Percentiles rank a stretch among this genome's conserved stretches.
Evolutionary conservation across 495 filamentous ascomycete genomes (phyloP).

Genomic region (Lepraria neglecta): DNA sequence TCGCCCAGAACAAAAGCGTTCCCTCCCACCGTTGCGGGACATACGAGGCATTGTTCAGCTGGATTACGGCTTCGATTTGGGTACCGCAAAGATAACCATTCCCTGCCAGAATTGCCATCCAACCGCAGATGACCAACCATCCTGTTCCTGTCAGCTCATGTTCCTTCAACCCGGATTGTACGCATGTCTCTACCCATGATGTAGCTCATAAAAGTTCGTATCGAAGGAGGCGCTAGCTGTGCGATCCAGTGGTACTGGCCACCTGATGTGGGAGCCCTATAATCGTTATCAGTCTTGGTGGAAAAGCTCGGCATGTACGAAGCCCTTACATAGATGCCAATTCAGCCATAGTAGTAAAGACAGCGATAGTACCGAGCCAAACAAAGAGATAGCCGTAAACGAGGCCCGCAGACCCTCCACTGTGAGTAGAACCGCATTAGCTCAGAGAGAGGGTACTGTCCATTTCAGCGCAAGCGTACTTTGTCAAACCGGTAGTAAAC

Average conservation of each 20-base stretch:
- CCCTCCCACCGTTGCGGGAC: slow-evolving; percentile 42
- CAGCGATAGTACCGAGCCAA: slow-evolving; percentile 34
- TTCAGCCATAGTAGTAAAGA: slow-evolving; percentile 34
- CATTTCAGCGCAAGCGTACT: neutral
- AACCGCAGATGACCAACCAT: slow-evolving; percentile 34
- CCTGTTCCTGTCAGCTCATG: neutral
- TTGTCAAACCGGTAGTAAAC: neutral
- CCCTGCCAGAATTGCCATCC: slow-evolving; percentile 36
- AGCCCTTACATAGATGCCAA: slow-evolving; percentile 35
- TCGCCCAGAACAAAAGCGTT: slow-evolving; percentile 42
- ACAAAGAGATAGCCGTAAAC: slow-evolving; percentile 37
- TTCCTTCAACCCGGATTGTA: neutral
- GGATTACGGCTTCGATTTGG: slow-evolving; percentile 41
- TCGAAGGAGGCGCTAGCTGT: slow-evolving; percentile 29
- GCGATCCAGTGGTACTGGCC: slow-evolving; percentile 33
- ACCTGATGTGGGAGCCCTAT: slow-evolving; percentile 27
- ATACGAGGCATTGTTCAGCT: slow-evolving; percentile 39
- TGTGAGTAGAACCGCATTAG: slow-evolving; percentile 9
- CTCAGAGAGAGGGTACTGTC: neutral
- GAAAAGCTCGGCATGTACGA: no score
- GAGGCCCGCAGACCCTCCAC: slow-evolving; percentile 36
- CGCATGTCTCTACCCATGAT: slow-evolving; percentile 30
- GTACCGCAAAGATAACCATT: slow-evolving; percentile 37
- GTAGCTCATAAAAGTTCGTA: slow-evolving; percentile 28
- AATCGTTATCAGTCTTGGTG: slow-evolving; percentile 13